Percentiles rank a stretch among this genome's conserved stretches.
These are phyloP conservation scores for Euphorbia pulcherrima DNA, from an alignment of 345 rosid genomes.

Conservation along the genomic window DNA sequence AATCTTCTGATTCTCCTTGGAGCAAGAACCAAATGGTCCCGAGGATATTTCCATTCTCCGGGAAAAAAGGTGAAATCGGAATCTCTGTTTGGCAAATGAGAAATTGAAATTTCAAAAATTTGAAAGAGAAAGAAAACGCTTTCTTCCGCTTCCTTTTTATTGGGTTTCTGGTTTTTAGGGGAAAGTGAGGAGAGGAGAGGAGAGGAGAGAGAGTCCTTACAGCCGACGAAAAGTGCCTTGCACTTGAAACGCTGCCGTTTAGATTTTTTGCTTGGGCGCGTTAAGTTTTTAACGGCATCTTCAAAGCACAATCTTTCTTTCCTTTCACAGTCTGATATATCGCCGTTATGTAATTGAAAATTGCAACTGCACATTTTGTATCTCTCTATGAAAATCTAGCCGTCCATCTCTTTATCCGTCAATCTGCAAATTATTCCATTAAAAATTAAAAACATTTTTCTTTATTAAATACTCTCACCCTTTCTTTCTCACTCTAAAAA, in stretches of 20 bases:
- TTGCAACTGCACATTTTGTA: no score
- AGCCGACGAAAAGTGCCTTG: not conserved
- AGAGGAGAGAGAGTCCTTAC: conserved; percentile 4
- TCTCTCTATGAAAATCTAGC: no score
- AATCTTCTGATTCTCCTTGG: conserved; percentile 70
- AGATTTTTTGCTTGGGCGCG: not conserved
- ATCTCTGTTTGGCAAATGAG: not conserved
- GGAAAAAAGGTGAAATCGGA: not conserved
- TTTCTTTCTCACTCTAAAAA: no score
- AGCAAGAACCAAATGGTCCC: conserved; percentile 57
- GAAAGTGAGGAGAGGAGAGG: not conserved
- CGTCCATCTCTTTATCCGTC: no score
- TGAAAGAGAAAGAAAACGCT: not conserved
- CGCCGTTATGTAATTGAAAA: no score
- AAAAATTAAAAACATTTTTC: no score
- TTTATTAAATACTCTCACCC: no score
- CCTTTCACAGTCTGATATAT: not conserved
- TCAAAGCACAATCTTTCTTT: not conserved
- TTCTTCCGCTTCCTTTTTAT: conserved; percentile 3
- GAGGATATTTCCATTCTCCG: conserved; percentile 63
- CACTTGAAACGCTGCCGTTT: conserved; percentile 1
- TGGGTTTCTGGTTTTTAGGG: conserved; percentile 5
- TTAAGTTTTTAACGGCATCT: not conserved
- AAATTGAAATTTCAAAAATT: not conserved
- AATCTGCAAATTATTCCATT: no score